Base-by-base conservation (phyloP, 495 filamentous ascomycete genomes). In the Jackrogersella minutella region DNA sequence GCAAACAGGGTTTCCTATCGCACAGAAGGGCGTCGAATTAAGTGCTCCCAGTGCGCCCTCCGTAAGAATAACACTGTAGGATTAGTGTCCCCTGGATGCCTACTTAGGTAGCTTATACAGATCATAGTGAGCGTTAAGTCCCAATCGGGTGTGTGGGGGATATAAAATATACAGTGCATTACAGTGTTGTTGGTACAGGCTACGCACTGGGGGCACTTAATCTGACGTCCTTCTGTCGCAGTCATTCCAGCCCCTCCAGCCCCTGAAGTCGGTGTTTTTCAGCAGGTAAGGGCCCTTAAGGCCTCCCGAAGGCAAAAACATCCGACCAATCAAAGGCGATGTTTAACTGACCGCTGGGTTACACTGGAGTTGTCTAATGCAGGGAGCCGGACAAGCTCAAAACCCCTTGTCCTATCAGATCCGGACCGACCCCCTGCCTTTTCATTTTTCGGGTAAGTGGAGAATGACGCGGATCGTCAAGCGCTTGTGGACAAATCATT, bases 401-500 rank as follows among this genome's bases (percentile, higher is more conserved):
- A 26, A 31, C 28, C 37, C 33, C 44, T 39, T 52, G 28, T 17
- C 66, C 66, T 68, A 68, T 68, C 66, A 68, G 50, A 30, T 36
- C 24, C 41, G 37, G 41, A 19, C 36, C 19, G 36, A 16, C 36
- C 31, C 66, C 46, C 37, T 62, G 26, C 39, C 10, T 39, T 16
- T 49, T 22, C 39, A 50, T 40, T 64, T 55, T 47, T 63, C 49
- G 54, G 60, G 41, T 52, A 51, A 31, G 60, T 56, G 66, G 66
- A n/a, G 66, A 50, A 14, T 1, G 40, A 11, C 26, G 36, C 36
- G 21, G 40, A 49, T 28, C 41, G 34, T 39, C 41, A 33, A 46
- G 66, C 61, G 56, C 52, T 53, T 69, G 61, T 61, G 51, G 17
- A 30, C 66, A 36, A 69, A 69, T 69, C 61, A 58, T 47, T 49